A percentile compares a stretch with the other conserved stretches of the same genome.
Evolutionary conservation across 306 rosid genomes (phyloP).

Genomic region (Dalbergia cultrata): DNA sequence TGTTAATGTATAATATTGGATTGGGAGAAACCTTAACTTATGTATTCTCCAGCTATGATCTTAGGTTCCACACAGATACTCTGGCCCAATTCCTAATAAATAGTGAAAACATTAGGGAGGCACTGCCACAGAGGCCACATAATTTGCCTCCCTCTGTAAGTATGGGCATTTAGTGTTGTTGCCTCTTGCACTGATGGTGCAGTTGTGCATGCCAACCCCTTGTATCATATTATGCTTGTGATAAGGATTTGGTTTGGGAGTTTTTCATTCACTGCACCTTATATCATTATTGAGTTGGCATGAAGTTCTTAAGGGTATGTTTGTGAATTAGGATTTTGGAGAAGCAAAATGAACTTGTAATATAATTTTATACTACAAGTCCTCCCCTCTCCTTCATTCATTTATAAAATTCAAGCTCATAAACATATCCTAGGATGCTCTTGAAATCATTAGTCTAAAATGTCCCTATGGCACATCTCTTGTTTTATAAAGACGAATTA

Average conservation of each 20-base stretch:
- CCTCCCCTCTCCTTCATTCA: no score
- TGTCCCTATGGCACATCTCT: no score
- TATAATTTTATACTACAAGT: no score
- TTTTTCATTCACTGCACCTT: neutral
- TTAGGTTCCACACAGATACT: constrained; percentile 42
- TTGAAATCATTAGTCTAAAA: no score
- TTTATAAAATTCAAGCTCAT: no score
- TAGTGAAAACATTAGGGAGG: constrained; percentile 50
- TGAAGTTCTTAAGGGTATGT: neutral
- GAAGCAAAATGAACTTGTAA: no score
- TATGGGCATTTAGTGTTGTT: constrained; percentile 46
- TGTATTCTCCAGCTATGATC: constrained; percentile 55
- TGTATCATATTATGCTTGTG: constrained; percentile 66
- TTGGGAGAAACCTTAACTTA: constrained; percentile 65
- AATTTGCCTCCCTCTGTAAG: constrained; percentile 59
- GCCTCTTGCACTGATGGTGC: constrained; percentile 66
- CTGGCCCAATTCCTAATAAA: constrained; percentile 56
- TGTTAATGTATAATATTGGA: constrained; percentile 43
- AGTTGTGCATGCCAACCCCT: constrained; percentile 53
- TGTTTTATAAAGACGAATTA: no score
- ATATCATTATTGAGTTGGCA: neutral
- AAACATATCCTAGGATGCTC: no score
- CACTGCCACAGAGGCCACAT: constrained; percentile 55
- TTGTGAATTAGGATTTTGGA: no score
- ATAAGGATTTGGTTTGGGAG: constrained; percentile 42